Base-by-base conservation (phyloP, 2,329 filamentous ascomycete genomes). In the Stagonosporopsis tanaceti region DNA sequence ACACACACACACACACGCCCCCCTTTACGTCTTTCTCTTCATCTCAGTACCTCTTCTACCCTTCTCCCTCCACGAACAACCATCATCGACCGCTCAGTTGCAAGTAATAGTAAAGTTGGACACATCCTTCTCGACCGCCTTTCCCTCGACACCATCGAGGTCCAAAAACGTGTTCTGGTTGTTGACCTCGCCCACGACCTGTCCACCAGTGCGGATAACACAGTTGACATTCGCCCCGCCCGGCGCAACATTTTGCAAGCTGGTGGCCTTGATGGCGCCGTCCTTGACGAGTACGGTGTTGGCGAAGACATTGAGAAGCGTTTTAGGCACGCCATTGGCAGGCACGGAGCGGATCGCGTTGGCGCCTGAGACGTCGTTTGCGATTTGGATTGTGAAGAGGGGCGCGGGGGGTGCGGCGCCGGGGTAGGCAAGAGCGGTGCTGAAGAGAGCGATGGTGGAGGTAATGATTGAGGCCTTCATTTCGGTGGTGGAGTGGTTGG, bases 391-490 rank as follows among this genome's bases (percentile, higher is more conserved):
- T 40, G 54, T 61, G 53, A 64, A 52, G 40, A 41, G 42, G 6
- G 55, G 22, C 2, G 51, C 34, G 4, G 28, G 47, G n/a, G 52
- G 47, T 30, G 58, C 54, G 30, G 60, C 50, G 20, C 59, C 37
- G 50, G 63, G 55, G 46, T 50, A 44, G 51, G 66, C 59, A 39
- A 69, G 44, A 46, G 62, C 53, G 28, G 51, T 39, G 59, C 44
- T 38, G 57, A 61, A 27, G 57, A 63, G 50, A 41, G 52, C 27
- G 40, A 62, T 14, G 38, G 51, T 40, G 51, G 57, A 57, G 24
- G 61, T 48, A 55, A 61, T 55, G 55, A 61, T 53, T 47, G 59
- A 58, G 52, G 57, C 47, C 60, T 64, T 63, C 63, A 68, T 68
- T 57, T 62, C 62, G 57, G 48, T 47, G 42, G 20, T 60, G 39